Conservation (phyloP, 2,329 filamentous ascomycete species). For the Aspergillus nomiae region DNA sequence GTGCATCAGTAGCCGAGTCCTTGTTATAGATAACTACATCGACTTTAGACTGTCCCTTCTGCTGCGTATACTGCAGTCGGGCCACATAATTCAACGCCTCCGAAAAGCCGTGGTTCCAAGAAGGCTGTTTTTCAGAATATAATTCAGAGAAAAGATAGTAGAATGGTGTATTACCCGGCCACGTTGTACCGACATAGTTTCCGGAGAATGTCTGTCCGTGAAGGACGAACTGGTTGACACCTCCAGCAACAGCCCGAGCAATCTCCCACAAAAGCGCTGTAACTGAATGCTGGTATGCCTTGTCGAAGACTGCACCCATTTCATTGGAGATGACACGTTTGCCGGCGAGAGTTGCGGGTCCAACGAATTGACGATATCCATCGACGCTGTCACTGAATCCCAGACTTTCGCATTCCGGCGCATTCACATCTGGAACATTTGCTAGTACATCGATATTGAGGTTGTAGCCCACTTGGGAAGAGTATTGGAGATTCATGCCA, state of each 20-base stretch:
- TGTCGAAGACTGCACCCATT: conserved; percentile 29
- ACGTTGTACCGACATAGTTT: conserved; percentile 49
- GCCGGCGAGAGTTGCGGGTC: conserved; percentile 41
- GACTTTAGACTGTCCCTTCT: conserved; percentile 40
- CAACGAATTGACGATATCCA: conserved; percentile 42
- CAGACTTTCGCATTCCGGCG: conserved; percentile 43
- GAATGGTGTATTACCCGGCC: conserved; percentile 52
- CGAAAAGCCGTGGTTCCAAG: conserved; percentile 19
- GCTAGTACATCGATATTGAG: conserved; percentile 42
- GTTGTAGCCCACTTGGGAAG: conserved; percentile 43
- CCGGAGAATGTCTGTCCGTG: conserved; percentile 49
- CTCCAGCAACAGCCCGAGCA: conserved; percentile 44
- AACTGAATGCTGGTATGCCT: conserved; percentile 29
- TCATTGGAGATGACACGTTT: conserved; percentile 44
- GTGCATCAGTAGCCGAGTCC: conserved; percentile 17
- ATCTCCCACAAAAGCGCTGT: conserved; percentile 37
- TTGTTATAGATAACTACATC: conserved; percentile 48
- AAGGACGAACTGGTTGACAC: conserved; percentile 48
- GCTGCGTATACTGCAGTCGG: conserved; percentile 19
- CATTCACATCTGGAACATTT: conserved; percentile 38
- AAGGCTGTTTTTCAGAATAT: conserved; percentile 22
- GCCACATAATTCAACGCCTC: conserved; percentile 20
- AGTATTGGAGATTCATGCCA: conserved; percentile 34
- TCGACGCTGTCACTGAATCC: conserved; percentile 39
- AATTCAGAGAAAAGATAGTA: conserved; percentile 43